Evolutionary conservation across 2,329 filamentous ascomycete species (phyloP), one percentile per base, ranked within the genome.

Genomic region (Microdochium trichocladiopsis): DNA sequence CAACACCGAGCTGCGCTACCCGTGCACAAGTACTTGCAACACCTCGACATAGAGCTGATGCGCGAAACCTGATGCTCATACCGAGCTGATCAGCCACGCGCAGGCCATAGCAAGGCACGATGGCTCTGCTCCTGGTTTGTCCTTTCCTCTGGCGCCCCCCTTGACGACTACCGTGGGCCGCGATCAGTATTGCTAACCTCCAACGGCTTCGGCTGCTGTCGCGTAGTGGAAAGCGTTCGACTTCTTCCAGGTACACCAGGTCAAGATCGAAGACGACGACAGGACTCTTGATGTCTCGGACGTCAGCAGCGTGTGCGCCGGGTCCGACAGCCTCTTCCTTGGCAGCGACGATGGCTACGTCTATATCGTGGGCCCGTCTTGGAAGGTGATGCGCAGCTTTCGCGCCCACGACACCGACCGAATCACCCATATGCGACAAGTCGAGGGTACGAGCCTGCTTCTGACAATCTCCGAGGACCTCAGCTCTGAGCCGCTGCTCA

Each of bases 181-280:
- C 12, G 11, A 8, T 18, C 41, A 41, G 36, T 41, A 18, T 45
- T 45, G 41, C 41, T 45, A 45, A 45, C 18, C 5, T 22, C 41
- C 22, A 9, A 18, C 41, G 14, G 5, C 6, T 8, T 16, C 14
- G 33, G 12, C 14, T 37, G 41, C 41, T 8, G 5, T 45, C 12
- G 41, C 18, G 22, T 60, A 96, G 93, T 97, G 94, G 93, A 96
- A 96, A 88, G 86, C 88, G 61, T 99, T 99, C 77, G 92, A 95
- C 79, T 99, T 99, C 85, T 97, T 99, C 82, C 90, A 96, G 73
- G 90, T 95, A 69, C 84, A 84, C 67, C 86, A 88, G 67, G 85
- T 96, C 69, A 84, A 87, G 65, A 79, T 92, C 63, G 81, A 81
- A 61, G 87, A 95, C 68, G 86, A 87, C 64, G 90, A 95, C 66